Base-by-base conservation (phyloP, 176 grass and related monocot genomes). In the Phragmites australis region DNA sequence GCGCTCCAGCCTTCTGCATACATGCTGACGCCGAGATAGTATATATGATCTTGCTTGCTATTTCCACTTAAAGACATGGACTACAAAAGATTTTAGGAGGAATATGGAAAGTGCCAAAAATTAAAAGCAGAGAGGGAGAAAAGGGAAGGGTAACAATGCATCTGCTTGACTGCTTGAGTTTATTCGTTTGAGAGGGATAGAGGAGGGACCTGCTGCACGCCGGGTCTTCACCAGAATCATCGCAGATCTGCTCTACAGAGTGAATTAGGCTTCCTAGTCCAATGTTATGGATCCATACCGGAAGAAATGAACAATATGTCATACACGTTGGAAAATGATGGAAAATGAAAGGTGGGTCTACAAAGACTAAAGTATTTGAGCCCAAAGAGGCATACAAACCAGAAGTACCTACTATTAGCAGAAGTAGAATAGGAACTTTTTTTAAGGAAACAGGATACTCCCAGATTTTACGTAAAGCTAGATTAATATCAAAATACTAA, bases 171-270 rank as follows among this genome's bases (percentile, higher is more conserved):
- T n/a, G n/a, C n/a, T n/a, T n/a, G 66, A 55, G 61, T 11, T 31
- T 6, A 25, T 70, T 86, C 16, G 51, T 19, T 32, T 2, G 75
- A 62, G 14, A 62, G 29, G 58, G 72, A 25, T 49, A 60, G 30
- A 82, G n/a, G 32, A 65, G 32, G 60, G 32, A 65, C 92, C 89
- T 94, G 86, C 92, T 76, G 79, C 92, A 94, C 44, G 86, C 48
- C 21, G 92, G 89, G 74, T 94, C 92, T 87, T 91, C 89, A 23
- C 92, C 92, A 45, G 89, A 91, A 75, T 73, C 89, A 21, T 94
- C 89, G 29, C 89, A 94, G 37, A 94, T 76, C 80, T 91, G 86
- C 71, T 94, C 92, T 29, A 89, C 56, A 53, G 78, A 14, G 51
- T 94, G 91, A 45, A 89, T 31, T 9, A 91, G 75, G 79, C 66